Evolutionary conservation across 257 asterid species (phyloP).

Genomic region (Verbascum thapsus): DNA sequence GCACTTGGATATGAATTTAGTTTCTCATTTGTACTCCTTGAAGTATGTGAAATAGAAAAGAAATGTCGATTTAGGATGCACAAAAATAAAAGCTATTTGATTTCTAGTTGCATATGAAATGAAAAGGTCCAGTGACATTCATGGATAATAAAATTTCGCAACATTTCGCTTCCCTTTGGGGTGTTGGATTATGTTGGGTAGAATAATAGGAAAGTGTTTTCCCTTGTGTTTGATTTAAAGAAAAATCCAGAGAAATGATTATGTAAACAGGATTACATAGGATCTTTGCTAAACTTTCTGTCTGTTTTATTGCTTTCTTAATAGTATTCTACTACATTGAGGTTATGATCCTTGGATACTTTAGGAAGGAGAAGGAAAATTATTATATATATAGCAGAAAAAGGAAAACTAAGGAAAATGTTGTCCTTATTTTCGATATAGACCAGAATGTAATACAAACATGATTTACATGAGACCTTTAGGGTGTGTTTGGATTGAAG

Average conservation of each 20-base stretch:
- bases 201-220: background rate
- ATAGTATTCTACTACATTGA: background rate
- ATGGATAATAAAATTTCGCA: background rate
- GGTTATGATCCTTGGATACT: too few species aligned
- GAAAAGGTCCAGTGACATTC: background rate
- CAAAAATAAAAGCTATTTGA: background rate
- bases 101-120: constrained; percentile 6
- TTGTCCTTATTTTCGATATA: too few species aligned
- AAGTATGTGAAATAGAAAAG: background rate
- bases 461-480: too few species aligned
- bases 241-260: background rate
- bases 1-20: background rate
- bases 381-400: too few species aligned
- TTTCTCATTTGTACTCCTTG: background rate
- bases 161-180: background rate
- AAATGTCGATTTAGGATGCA: background rate
- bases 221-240: background rate
- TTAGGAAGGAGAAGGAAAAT: too few species aligned
- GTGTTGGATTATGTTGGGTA: background rate
- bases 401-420: too few species aligned
- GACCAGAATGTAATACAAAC: too few species aligned
- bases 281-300: constrained; percentile 7
- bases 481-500: too few species aligned
- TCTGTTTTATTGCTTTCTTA: too few species aligned
- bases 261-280: background rate